Base-by-base conservation (phyloP, 225 moss, liverwort and hornwort genomes). In the Neckera pumila region DNA sequence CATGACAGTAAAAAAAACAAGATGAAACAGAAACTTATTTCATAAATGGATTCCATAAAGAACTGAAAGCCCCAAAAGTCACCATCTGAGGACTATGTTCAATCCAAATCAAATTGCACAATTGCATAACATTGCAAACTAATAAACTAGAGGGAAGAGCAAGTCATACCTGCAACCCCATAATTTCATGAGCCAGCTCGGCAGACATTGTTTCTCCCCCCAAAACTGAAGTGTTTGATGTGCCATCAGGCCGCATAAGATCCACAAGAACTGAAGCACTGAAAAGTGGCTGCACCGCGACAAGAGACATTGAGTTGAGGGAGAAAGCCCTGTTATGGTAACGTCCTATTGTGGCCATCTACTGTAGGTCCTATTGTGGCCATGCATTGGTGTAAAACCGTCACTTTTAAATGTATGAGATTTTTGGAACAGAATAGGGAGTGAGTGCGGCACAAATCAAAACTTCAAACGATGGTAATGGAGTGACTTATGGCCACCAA, bases 241-340 rank as follows among this genome's bases (percentile, higher is more conserved):
- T 90, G 47, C 96, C 97, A 92, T 99, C 99, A 61, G 99, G 96
- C 28, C 97, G 95, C 99, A 99, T 97, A 70, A 96, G 91, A 85
- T 99, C 99, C 90, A 91, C 87, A 84, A 99, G 91, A 54, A 97
- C 92, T 76, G 99, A 97, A 62, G 99, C 91, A 82, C 96, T 97
- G 91, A 99, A 96, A 82, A 99, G 88, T 77, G 99, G 97, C 97
- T 98, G 97, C 89, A 95, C 18, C 69, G 64, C 11, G 26, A 86
- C 53, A 67, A 89, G 30, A 89, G 86, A 69, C 22, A 85, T 66
- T 60, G 22, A 23, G 56, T 88, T 79, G 66, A 69, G n/a, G 25
- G 7, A 66, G 57, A 67, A 42, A 38, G 78, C 12, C 20, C 54
- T 54, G 11, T n/a, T 45, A 7, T 19, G 58, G 14, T 34, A 58